These are phyloP conservation scores for Fremontodendron californicum DNA, from an alignment of 345 rosid genomes.

Conservation along the genomic window DNA sequence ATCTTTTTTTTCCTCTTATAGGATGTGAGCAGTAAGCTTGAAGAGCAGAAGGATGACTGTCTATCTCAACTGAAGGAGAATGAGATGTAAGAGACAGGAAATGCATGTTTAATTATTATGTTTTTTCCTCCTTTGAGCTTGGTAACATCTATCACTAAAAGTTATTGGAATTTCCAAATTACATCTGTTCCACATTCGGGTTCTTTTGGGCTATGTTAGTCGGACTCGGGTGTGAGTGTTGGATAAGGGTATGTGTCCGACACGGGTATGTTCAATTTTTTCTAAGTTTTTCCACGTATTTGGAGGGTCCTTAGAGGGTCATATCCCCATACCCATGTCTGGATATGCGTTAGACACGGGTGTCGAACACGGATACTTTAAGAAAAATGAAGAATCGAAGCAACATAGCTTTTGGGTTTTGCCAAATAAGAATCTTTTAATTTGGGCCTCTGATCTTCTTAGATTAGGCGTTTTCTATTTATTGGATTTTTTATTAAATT, in stretches of 20 bases:
- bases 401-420: too few relatives aligned
- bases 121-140: neutral
- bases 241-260: too few relatives aligned
- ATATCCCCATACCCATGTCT: too few relatives aligned
- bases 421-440: neutral
- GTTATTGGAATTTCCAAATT: too few relatives aligned
- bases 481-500: neutral
- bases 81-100: conserved; percentile 64
- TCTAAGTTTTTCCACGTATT: too few relatives aligned
- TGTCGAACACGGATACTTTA: too few relatives aligned
- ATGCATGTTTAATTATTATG: conserved; percentile 5
- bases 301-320: too few relatives aligned
- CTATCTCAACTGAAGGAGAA: conserved; percentile 89
- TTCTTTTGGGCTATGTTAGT: too few relatives aligned
- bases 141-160: neutral
- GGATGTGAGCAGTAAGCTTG: conserved; percentile 89
- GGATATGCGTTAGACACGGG: too few relatives aligned
- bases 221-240: too few relatives aligned
- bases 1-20: conserved; percentile 28
- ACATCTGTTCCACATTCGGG: neutral
- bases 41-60: conserved; percentile 80
- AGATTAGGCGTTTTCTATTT: neutral
- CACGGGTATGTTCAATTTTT: too few relatives aligned
- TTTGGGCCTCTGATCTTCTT: neutral
- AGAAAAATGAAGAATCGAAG: too few relatives aligned